Conservation (phyloP, 2,329 filamentous ascomycete genomes). For the Cordyceps cicadae region DNA sequence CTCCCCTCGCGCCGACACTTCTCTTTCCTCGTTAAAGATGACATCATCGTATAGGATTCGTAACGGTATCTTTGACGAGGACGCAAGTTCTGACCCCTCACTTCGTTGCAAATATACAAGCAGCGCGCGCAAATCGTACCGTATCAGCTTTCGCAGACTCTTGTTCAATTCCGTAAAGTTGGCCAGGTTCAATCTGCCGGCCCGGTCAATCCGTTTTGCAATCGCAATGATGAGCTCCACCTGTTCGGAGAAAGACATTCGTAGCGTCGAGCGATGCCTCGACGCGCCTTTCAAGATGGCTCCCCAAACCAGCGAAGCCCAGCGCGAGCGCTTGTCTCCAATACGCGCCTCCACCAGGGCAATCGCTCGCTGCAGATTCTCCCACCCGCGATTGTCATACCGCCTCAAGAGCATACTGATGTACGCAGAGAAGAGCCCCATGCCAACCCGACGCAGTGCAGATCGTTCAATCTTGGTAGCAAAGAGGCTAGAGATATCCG, state of each 20-base stretch:
- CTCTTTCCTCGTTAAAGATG: background rate
- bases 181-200: constrained; percentile 17
- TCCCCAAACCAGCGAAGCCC: constrained; percentile 26
- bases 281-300: constrained; percentile 27
- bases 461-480: constrained; percentile 18
- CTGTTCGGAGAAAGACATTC: constrained; percentile 23
- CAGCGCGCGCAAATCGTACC: constrained; percentile 1
- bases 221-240: constrained; percentile 22
- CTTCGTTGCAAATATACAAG: background rate
- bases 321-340: constrained; percentile 17
- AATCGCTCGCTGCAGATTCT: constrained; percentile 25
- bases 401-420: constrained; percentile 27
- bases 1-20: too few relatives aligned
- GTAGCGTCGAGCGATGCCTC: constrained; percentile 21
- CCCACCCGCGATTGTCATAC: constrained; percentile 16
- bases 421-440: constrained; percentile 41
- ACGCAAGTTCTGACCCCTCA: background rate
- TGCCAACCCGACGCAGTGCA: constrained; percentile 19
- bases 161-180: constrained; percentile 19
- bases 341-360: constrained; percentile 22
- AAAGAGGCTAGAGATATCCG: constrained; percentile 15
- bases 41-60: background rate
- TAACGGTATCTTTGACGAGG: background rate
- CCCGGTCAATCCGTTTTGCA: constrained; percentile 21
- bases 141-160: constrained; percentile 20